These are phyloP conservation scores for grape (Vitis vinifera) DNA, from an alignment of 164 flowering plant genomes.

Conservation along the genomic window ASM3070453v1 NC_081812.1:11921001-11921500, in stretches of 20 bases:
- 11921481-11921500: constrained; percentile 38
- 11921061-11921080: constrained; percentile 89
- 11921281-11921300: constrained; percentile 32
- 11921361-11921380: constrained; percentile 46
- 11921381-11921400: constrained; percentile 49
- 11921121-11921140: constrained; percentile 63
- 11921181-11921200: constrained; percentile 82
- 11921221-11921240: constrained; percentile 64
- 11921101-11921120: constrained; percentile 81
- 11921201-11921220: constrained; percentile 42
- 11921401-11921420: constrained; percentile 82
- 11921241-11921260: constrained; percentile 42
- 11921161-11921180: constrained; percentile 60
- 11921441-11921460: constrained; percentile 9
- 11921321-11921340: constrained; percentile 53
- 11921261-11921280: constrained; percentile 45
- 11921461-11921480: constrained; percentile 3
- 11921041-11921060: constrained; percentile 88
- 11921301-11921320: constrained; percentile 63
- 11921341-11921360: constrained; percentile 52
- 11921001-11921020: constrained; percentile 72
- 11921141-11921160: constrained; percentile 73
- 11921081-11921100: constrained; percentile 71
- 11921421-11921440: constrained; percentile 33
- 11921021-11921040: constrained; percentile 77